These are phyloP conservation scores for Diversispora epigaea DNA, from an alignment of 192 early-diverging fungal species.

Conservation along the genomic window DNA sequence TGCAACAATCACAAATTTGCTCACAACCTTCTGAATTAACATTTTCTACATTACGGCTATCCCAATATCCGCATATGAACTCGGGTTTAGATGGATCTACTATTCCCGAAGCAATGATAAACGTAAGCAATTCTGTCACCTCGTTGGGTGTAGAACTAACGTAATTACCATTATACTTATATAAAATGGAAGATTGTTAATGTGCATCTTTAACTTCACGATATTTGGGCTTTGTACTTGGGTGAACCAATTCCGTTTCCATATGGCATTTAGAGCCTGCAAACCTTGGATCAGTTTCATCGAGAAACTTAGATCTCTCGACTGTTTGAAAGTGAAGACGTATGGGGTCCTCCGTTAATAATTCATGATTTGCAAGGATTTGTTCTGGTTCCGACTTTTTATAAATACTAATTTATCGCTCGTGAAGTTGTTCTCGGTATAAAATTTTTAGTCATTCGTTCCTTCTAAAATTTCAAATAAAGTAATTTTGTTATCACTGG, in stretches of 20 bases:
- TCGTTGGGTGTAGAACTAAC: too few species aligned
- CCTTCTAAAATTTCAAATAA: conserved; percentile 8
- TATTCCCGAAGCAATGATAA: neutral
- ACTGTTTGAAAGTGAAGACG: neutral
- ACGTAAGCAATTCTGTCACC: too few species aligned
- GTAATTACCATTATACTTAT: neutral
- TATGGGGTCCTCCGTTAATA: conserved; percentile 8
- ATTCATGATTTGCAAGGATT: neutral
- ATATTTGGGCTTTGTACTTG: neutral
- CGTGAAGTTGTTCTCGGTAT: too few species aligned
- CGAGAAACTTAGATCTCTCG: neutral
- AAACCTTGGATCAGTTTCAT: conserved; percentile 18
- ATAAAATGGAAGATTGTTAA: neutral
- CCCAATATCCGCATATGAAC: neutral
- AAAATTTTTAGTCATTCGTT: neutral
- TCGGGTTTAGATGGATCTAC: too few species aligned
- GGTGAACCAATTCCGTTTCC: neutral
- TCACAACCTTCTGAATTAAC: neutral
- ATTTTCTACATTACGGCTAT: neutral
- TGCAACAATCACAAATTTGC: neutral
- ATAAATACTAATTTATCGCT: conserved; percentile 10
- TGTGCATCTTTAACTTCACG: neutral
- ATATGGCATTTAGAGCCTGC: neutral
- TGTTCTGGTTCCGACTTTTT: conserved; percentile 22
- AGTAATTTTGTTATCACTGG: neutral